phyloP scores from a whole-genome alignment of 371 early-diverging fungal species.

The Syncephalis plumigaleata region DNA sequence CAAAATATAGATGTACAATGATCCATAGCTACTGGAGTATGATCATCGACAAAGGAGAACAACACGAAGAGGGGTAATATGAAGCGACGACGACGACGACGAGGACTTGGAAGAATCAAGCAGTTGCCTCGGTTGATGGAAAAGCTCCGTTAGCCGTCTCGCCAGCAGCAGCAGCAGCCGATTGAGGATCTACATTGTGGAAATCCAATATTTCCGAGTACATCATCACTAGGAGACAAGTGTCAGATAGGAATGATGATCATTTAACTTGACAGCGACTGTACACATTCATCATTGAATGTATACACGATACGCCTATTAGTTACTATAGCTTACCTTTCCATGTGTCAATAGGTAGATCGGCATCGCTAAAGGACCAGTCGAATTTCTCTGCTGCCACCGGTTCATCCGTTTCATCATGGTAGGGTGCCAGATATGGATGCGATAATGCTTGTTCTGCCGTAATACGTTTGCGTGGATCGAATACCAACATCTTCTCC shows the following conservation, averaged over 20 bases:
- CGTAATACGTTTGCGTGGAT: slow-evolving; percentile 79
- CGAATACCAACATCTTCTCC: slow-evolving; percentile 79
- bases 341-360: slow-evolving; percentile 77
- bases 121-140: too few relatives aligned
- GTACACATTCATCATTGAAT: not conserved
- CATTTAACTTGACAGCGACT: not conserved
- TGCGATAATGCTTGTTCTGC: slow-evolving; percentile 76
- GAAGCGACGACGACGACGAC: too few relatives aligned
- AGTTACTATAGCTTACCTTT: slow-evolving; percentile 37
- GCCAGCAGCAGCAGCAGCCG: too few relatives aligned
- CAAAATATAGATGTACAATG: too few relatives aligned
- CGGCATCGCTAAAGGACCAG: slow-evolving; percentile 90
- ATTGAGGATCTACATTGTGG: slow-evolving; percentile 20
- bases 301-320: slow-evolving; percentile 17
- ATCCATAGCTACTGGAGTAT: too few relatives aligned
- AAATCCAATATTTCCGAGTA: slow-evolving; percentile 50
- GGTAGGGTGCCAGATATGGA: slow-evolving; percentile 80
- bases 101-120: too few relatives aligned
- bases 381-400: slow-evolving; percentile 67
- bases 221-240: slow-evolving; percentile 31
- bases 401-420: slow-evolving; percentile 88
- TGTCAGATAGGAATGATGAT: not conserved
- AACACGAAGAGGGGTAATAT: too few relatives aligned
- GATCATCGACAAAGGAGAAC: too few relatives aligned
- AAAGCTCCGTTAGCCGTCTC: too few relatives aligned